A percentile compares a stretch with the other conserved stretches of the same genome.
These are phyloP conservation scores for Verticillium klebahnii DNA, from an alignment of 2,329 filamentous ascomycete species.

Conservation along the genomic window DNA sequence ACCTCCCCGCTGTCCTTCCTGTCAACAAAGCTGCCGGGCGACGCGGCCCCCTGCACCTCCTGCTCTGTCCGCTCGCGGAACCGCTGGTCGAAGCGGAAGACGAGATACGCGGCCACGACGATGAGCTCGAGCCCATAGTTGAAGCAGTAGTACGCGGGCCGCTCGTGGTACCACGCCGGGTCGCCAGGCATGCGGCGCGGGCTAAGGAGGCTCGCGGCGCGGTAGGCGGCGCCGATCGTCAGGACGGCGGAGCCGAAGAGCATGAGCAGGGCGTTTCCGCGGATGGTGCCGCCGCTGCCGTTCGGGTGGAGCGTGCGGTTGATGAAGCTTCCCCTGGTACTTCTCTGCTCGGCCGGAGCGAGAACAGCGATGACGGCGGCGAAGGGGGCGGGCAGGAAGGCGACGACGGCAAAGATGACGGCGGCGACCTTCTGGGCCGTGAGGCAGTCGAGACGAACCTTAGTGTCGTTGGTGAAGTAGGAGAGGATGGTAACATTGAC, in stretches of 20 bases:
- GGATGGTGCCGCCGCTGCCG: conserved; percentile 59
- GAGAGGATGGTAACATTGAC: conserved; percentile 17
- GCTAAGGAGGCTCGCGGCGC: conserved; percentile 55
- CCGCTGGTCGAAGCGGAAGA: conserved; percentile 66
- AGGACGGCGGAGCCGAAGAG: conserved; percentile 55
- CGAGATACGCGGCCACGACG: conserved; percentile 62
- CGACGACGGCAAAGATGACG: conserved; percentile 1
- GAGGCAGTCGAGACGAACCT: conserved; percentile 1
- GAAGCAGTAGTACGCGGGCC: conserved; percentile 74
- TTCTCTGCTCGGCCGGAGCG: conserved; percentile 39
- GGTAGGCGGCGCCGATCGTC: conserved; percentile 65
- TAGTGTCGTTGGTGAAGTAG: conserved; percentile 3
- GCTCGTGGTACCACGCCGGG: conserved; percentile 67
- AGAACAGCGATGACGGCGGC: conserved; percentile 41
- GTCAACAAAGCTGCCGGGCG: not conserved
- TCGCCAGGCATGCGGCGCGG: conserved; percentile 34
- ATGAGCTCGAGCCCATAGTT: conserved; percentile 71
- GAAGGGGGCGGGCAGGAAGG: conserved; percentile 1
- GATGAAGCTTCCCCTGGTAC: conserved; percentile 63
- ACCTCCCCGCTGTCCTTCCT: not conserved
- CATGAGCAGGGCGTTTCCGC: conserved; percentile 63
- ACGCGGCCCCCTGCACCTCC: not conserved
- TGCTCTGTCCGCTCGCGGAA: conserved; percentile 59
- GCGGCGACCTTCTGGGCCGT: conserved; percentile 2
- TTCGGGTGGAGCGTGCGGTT: conserved; percentile 54